phyloP scores from a whole-genome alignment of 306 rosid species.

The Arachis stenosperma region DNA sequence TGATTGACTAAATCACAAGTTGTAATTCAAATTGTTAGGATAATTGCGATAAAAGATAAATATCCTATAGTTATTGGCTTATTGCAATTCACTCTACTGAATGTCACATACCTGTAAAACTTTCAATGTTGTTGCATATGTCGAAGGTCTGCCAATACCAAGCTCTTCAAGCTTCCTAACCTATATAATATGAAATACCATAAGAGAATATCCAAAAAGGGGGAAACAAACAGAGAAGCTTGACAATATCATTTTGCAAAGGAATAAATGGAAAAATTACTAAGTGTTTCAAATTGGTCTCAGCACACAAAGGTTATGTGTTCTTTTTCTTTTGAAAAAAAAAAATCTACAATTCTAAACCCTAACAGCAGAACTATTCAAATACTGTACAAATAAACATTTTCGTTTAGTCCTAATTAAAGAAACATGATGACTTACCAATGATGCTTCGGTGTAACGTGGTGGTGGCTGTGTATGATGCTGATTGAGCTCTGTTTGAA shows the following conservation, averaged over 20 bases:
- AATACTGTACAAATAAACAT: slow-evolving; percentile 1
- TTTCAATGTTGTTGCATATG: slow-evolving; percentile 84
- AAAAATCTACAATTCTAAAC: slow-evolving; percentile 21
- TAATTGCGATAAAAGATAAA: slow-evolving; percentile 23
- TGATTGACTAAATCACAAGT: slow-evolving; percentile 19
- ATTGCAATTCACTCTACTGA: slow-evolving; percentile 30
- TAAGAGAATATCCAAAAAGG: slow-evolving; percentile 14
- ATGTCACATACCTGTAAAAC: slow-evolving; percentile 73
- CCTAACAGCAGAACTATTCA: slow-evolving; percentile 11
- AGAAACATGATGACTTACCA: slow-evolving; percentile 57
- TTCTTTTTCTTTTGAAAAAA: neutral
- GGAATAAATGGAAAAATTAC: slow-evolving; percentile 16
- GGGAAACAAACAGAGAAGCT: neutral
- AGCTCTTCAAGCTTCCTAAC: slow-evolving; percentile 97
- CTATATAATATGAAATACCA: slow-evolving; percentile 55
- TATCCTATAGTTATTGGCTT: neutral
- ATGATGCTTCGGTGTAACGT: slow-evolving; percentile 82
- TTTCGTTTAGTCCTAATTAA: neutral
- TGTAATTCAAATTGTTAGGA: slow-evolving; percentile 6
- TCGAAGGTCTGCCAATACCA: slow-evolving; percentile 98
- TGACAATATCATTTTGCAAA: neutral
- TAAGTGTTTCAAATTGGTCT: slow-evolving; percentile 14
- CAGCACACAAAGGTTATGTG: neutral
- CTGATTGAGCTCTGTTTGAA: slow-evolving; percentile 59
- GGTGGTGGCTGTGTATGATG: slow-evolving; percentile 90